These are phyloP conservation scores for Boletus sp. DNA, from an alignment of 1,284 basidiomycete genomes.

Conservation along the genomic window DNA sequence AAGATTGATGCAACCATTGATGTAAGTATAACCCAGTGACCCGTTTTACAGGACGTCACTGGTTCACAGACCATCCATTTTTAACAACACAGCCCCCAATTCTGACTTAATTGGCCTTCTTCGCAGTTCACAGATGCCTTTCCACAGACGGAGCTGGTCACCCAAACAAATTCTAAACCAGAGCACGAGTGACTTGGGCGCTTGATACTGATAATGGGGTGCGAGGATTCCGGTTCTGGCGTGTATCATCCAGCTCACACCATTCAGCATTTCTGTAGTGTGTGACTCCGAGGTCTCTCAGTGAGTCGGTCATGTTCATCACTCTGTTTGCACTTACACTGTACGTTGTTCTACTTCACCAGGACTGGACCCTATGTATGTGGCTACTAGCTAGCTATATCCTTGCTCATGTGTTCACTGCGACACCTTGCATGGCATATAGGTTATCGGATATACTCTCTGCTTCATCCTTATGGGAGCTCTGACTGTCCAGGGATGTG, in stretches of 20 bases:
- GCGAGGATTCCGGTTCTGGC: neutral
- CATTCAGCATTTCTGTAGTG: no score
- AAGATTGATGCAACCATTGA: no score
- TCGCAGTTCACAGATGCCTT: neutral
- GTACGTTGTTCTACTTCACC: neutral
- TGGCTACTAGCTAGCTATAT: neutral
- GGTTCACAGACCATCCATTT: no score
- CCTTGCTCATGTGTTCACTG: neutral
- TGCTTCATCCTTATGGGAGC: slow-evolving; percentile 16
- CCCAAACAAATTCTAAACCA: no score
- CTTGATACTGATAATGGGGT: neutral
- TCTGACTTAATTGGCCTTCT: neutral
- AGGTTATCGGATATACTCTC: slow-evolving; percentile 10
- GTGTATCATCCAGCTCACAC: neutral
- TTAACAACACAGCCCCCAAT: no score
- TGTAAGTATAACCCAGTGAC: no score
- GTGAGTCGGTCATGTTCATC: no score
- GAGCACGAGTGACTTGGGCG: neutral
- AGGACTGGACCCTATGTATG: slow-evolving; percentile 9
- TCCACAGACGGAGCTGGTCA: neutral
- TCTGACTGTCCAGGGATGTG: slow-evolving; percentile 8
- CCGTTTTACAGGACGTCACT: neutral
- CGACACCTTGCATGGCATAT: neutral
- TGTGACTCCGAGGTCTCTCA: no score
- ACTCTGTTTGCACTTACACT: neutral